Conservation (phyloP, 352 stramenopile genomes). For the Peronospora farinosa region DNA sequence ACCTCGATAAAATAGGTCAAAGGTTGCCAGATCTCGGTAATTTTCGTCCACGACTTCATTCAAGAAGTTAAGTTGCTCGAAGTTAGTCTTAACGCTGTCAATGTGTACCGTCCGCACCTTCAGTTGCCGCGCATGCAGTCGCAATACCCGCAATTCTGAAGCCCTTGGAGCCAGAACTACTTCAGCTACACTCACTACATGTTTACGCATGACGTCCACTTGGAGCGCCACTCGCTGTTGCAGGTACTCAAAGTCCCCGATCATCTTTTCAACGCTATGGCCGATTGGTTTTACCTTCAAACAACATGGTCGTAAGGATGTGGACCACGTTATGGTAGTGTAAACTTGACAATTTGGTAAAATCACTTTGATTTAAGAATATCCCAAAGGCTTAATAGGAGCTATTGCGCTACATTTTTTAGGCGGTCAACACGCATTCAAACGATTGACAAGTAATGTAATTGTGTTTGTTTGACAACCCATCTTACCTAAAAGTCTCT, state of each 20-base stretch:
- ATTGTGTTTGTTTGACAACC: too few species aligned
- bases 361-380: too few species aligned
- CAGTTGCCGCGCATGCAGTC: slow-evolving; percentile 71
- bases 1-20: slow-evolving; percentile 81
- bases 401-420: too few species aligned
- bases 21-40: slow-evolving; percentile 72
- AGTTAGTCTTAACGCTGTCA: slow-evolving; percentile 46
- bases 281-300: not conserved
- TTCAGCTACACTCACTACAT: slow-evolving; percentile 57
- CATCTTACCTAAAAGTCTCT: too few species aligned
- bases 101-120: slow-evolving; percentile 52
- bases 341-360: too few species aligned
- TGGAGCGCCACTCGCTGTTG: slow-evolving; percentile 74
- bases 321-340: not conserved
- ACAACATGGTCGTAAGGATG: not conserved
- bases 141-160: slow-evolving; percentile 44
- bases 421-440: too few species aligned
- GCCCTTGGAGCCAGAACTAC: slow-evolving; percentile 63
- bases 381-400: too few species aligned
- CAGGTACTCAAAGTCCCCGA: slow-evolving; percentile 81
- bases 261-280: slow-evolving; percentile 39
- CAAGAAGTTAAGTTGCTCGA: slow-evolving; percentile 80
- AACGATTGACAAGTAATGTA: too few species aligned
- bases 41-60: slow-evolving; percentile 68
- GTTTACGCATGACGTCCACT: slow-evolving; percentile 66